phyloP scores from a whole-genome alignment of 208 protist species.

The Paratrypanosoma confusum region DNA sequence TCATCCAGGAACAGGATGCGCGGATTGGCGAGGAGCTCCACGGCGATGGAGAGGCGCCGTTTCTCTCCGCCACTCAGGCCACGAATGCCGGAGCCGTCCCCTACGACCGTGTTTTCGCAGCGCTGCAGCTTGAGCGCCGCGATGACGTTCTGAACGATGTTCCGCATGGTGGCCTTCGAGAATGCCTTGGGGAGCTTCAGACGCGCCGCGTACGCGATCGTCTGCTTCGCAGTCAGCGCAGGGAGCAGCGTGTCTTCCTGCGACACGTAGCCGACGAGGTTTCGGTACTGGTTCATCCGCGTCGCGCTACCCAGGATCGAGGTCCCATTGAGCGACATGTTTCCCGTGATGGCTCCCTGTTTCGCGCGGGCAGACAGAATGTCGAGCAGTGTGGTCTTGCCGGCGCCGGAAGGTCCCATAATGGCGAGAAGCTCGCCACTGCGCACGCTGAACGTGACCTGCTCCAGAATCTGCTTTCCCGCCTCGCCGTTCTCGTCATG shows the following conservation, averaged over 20 bases:
- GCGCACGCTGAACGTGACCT: constrained; percentile 61
- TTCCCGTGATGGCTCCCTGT: constrained; percentile 31
- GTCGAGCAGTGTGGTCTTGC: constrained; percentile 87
- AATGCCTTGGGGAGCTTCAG: constrained; percentile 84
- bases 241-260: constrained; percentile 88
- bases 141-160: constrained; percentile 61
- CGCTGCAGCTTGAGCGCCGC: constrained; percentile 48
- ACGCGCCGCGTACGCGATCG: constrained; percentile 76
- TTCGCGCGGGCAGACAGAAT: constrained; percentile 51
- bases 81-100: constrained; percentile 44
- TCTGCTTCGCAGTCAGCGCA: constrained; percentile 77
- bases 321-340: constrained; percentile 66
- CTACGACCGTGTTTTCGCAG: constrained; percentile 72
- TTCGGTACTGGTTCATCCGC: constrained; percentile 42
- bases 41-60: constrained; percentile 85
- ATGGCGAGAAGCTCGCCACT: constrained; percentile 80
- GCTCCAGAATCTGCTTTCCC: constrained; percentile 39
- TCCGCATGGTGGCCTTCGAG: constrained; percentile 41
- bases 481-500: constrained; percentile 15
- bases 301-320: constrained; percentile 3
- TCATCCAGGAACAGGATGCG: constrained; percentile 89
- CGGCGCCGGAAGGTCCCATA: constrained; percentile 83
- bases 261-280: constrained; percentile 85
- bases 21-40: constrained; percentile 85
- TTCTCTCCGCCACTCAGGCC: constrained; percentile 88